Evolutionary conservation across 2,329 filamentous ascomycete species (phyloP), one percentile per base, ranked within the genome.

Genomic region (Fusarium duplospermum): DNA sequence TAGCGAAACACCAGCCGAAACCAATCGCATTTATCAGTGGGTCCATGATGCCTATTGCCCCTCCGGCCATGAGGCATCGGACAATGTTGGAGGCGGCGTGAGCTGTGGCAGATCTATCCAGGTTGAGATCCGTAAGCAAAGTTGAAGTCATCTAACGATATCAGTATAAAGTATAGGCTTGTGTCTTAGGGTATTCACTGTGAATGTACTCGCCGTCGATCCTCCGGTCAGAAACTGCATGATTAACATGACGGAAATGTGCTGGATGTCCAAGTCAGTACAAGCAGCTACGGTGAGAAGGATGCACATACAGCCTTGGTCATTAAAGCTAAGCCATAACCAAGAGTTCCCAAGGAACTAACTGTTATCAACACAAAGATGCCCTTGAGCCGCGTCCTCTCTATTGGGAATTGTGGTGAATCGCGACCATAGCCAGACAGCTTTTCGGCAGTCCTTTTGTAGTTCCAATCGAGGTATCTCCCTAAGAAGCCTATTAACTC

Each of bases 51-150:
- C 71, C 77, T 6, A 78, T 76, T 4, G 68, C 77, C 16, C 66
- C 76, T 45, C 72, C 78, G 8, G 72, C 78, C 9, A 66, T 62
- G 9, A 76, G 50, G 50, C 78, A 79, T 24, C 78, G 68, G 4
- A 80, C 70, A 11, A 80, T 63, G 58, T 76, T 79, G 14, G 69
- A 79, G 7, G 78, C 70, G 22, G 71, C 77, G 22, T 80, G 78
- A 6, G 73, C 78, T 10, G 78, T 80, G 4, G 77, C 78, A 0
- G 76, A 78, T 11, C 62, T 42, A 45, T 76, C 36, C 9, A 67
- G 60, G 60, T 80, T 79, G 20, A 78, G 70, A 61, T 79, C 78
- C 2, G 78, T 80, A 11, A 80, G 64, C 36, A 79, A 77, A 4
- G 78, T 62, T 11, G 47, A 47, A 6, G 45, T 56, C 45, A 66